Conservation (phyloP, 352 stramenopile species). For the Globisporangium iwayamae region DNA sequence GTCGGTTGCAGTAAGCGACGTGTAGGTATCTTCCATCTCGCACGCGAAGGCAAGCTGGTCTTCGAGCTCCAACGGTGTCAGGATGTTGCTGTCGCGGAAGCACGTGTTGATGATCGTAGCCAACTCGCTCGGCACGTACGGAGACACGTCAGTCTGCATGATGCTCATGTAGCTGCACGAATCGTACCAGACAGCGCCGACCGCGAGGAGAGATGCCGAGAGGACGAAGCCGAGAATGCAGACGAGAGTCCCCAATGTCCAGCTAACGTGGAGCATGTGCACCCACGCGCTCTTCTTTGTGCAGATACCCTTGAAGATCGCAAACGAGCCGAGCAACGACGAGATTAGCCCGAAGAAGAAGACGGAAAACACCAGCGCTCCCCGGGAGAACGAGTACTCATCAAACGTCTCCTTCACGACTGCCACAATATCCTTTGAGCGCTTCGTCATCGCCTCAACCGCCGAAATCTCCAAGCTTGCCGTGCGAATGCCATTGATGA, state of each 20-base stretch:
- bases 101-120: conserved; percentile 61
- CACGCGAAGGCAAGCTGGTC: conserved; percentile 55
- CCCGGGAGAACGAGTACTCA: conserved; percentile 72
- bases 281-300: conserved; percentile 71
- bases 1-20: conserved; percentile 35
- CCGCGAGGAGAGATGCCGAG: conserved; percentile 62
- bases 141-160: conserved; percentile 64
- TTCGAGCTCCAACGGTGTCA: conserved; percentile 55
- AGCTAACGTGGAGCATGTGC: conserved; percentile 75
- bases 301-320: conserved; percentile 74
- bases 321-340: conserved; percentile 58
- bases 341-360: conserved; percentile 73
- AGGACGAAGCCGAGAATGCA: conserved; percentile 81
- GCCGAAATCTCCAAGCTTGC: conserved; percentile 46
- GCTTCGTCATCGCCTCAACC: conserved; percentile 49
- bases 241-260: conserved; percentile 64
- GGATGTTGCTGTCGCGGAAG: conserved; percentile 63
- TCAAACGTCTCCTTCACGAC: conserved; percentile 67
- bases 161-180: conserved; percentile 82
- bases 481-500: conserved; percentile 38
- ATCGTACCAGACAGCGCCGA: conserved; percentile 77
- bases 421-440: conserved; percentile 51
- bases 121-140: conserved; percentile 63
- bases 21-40: conserved; percentile 59
- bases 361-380: conserved; percentile 67